Percentiles rank a stretch among this genome's conserved stretches.
Conservation (phyloP, 768 basidiomycete genomes). For the Rhizopogon vinicolor region DNA sequence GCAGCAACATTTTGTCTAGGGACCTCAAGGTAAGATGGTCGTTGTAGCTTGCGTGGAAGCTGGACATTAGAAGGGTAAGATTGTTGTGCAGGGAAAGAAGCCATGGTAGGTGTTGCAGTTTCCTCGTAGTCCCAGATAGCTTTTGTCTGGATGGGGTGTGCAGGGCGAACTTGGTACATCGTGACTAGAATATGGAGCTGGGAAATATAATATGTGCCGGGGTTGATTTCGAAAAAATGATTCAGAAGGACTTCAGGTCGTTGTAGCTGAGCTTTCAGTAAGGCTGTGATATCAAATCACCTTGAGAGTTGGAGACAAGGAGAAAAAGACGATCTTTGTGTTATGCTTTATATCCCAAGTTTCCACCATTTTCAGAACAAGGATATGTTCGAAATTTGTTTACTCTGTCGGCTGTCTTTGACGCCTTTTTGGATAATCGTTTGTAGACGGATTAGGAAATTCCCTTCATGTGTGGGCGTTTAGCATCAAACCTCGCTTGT, state of each 20-base stretch:
- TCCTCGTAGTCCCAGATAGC: conserved; percentile 32
- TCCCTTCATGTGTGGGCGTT: background rate
- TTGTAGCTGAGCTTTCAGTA: conserved; percentile 3
- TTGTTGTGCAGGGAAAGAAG: conserved; percentile 22
- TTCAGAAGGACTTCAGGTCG: conserved; percentile 11
- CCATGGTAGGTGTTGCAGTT: conserved; percentile 20
- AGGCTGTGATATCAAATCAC: conserved; percentile 4
- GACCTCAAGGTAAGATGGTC: conserved; percentile 56
- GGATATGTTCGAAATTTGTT: conserved; percentile 24
- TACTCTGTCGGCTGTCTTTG: conserved; percentile 12
- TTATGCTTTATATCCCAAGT: conserved; percentile 25
- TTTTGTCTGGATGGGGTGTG: conserved; percentile 32
- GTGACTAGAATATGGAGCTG: conserved; percentile 9
- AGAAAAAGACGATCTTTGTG: conserved; percentile 3
- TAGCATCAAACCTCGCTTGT: conserved; percentile 2
- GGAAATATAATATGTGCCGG: conserved; percentile 10
- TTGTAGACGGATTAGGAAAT: conserved; percentile 29
- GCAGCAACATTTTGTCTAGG: conserved; percentile 50
- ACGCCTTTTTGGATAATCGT: conserved; percentile 30
- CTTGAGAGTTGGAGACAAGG: conserved; percentile 13
- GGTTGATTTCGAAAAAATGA: background rate
- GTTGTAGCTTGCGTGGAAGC: conserved; percentile 66
- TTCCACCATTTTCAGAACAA: conserved; percentile 25
- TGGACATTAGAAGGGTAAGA: conserved; percentile 40
- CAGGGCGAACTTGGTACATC: conserved; percentile 31